A percentile compares a stretch with the other conserved stretches of the same genome.
Evolutionary conservation across 2,329 filamentous ascomycete genomes (phyloP).

Genomic region (Sphaerulina vaccinii): DNA sequence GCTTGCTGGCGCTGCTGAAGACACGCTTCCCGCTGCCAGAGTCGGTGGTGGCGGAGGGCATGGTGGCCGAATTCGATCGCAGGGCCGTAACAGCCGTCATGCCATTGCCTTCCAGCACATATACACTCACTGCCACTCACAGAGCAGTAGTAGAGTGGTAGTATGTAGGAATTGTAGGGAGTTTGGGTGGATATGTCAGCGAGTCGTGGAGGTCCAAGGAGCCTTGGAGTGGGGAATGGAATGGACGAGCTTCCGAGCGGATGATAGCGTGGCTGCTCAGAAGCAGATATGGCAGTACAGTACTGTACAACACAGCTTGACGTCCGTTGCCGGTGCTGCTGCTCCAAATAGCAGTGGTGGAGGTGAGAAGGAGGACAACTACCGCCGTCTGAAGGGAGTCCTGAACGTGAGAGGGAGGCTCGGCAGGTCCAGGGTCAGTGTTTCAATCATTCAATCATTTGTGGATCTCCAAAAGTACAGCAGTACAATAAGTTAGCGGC

Average conservation of each 20-base stretch:
- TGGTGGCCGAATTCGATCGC: constrained; percentile 21
- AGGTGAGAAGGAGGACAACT: background rate
- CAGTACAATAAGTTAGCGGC: too few species aligned
- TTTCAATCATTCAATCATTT: too few species aligned
- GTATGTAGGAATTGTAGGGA: background rate
- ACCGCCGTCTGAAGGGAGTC: background rate
- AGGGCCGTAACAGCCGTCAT: constrained; percentile 12
- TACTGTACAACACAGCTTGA: too few species aligned
- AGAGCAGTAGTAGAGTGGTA: background rate
- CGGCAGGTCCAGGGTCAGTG: background rate
- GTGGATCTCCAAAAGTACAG: too few species aligned
- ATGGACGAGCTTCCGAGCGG: background rate
- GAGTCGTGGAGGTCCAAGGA: background rate
- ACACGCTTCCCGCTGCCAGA: constrained; percentile 42
- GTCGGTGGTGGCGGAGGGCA: constrained; percentile 27
- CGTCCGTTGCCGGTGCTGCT: too few species aligned
- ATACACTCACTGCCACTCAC: background rate
- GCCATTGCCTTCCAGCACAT: constrained; percentile 8
- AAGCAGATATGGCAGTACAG: too few species aligned
- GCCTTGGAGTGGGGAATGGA: background rate
- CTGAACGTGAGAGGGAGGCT: background rate
- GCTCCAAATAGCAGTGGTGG: background rate
- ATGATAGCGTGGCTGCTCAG: too few species aligned
- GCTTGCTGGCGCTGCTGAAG: constrained; percentile 48
- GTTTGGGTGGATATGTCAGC: constrained; percentile 1